Evolutionary conservation across 108 stramenopile genomes (phyloP), one percentile per base, ranked within the genome.

Genomic region (Epipyxis sp.): DNA sequence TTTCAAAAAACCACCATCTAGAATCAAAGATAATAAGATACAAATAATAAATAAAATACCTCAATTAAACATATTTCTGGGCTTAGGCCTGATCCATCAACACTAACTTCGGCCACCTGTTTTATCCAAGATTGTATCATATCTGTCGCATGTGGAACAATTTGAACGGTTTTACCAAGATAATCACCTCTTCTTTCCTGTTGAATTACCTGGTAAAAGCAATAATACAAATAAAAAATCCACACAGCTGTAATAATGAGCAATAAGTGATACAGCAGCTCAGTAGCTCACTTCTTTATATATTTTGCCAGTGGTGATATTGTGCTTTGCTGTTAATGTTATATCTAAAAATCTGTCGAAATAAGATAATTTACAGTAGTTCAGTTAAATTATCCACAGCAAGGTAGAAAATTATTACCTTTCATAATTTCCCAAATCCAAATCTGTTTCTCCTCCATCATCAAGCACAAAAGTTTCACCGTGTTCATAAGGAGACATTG

Each of bases 351-450:
- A 98, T 57, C 71, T 74, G 50, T 29, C n/a, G 43, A 6, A 74
- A 37, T 10, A 74, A 74, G n/a, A 13, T 39, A 37, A 6, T 39
- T 10, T 74, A 37, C 37, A 42, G 50, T 13, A 3, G 3, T n/a
- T 54, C 20, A 50, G 35, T 65, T 25, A 10, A 37, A 13, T n/a
- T n/a, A n/a, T n/a, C n/a, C 25, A 65, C 61, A 35, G 61, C 34
- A 35, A 29, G 61, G 34, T 37, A 25, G 10, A 32, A 65, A 3
- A 6, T 6, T 43, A 6, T 74, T 13, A 74, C 71, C 71, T 46
- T 84, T 98, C 98, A 78, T 98, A 98, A 83, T 98, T 98, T 40
- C 98, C 98, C 39, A 98, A 80, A 88, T 98, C 98, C 74, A 98
- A 85, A 76, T 98, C 98, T 2, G 93, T 92, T 84, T 98, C 98